Conservation (phyloP, 108 stramenopile species). For the Cyclostephanos tholiformis region DNA sequence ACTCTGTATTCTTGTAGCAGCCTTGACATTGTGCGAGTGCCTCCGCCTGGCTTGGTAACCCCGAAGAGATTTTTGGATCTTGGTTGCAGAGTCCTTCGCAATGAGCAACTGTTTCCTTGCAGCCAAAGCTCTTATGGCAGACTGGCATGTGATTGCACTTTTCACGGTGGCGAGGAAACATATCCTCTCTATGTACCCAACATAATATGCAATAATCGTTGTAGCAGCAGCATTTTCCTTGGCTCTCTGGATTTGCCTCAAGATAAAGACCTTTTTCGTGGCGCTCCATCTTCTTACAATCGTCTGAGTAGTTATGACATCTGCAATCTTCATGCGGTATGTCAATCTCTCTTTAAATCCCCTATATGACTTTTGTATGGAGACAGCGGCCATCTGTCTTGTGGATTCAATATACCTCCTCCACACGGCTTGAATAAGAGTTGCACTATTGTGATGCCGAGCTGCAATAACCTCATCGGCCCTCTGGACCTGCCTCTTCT, state of each 20-base stretch:
- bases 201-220: background rate
- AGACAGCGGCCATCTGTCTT: conserved; percentile 57
- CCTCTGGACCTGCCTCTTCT: background rate
- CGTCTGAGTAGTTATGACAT: conserved; percentile 3
- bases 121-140: conserved; percentile 41
- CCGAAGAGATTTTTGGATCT: conserved; percentile 23
- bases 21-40: background rate
- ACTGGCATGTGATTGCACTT: conserved; percentile 5
- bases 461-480: background rate
- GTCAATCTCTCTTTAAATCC: background rate
- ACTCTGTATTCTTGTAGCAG: conserved; percentile 59
- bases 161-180: background rate
- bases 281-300: background rate
- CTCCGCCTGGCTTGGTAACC: background rate
- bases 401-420: conserved; percentile 41
- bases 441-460: conserved; percentile 22
- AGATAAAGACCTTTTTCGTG: background rate
- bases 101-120: conserved; percentile 4
- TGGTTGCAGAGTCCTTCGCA: conserved; percentile 7
- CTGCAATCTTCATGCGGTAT: background rate
- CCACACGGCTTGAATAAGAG: conserved; percentile 33
- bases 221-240: background rate
- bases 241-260: background rate
- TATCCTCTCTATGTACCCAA: conserved; percentile 1
- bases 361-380: conserved; percentile 15